Evolutionary conservation across 169 alveolate genomes (phyloP), one percentile per base, ranked within the genome.

Genomic region (Eimeria necatrix): DNA sequence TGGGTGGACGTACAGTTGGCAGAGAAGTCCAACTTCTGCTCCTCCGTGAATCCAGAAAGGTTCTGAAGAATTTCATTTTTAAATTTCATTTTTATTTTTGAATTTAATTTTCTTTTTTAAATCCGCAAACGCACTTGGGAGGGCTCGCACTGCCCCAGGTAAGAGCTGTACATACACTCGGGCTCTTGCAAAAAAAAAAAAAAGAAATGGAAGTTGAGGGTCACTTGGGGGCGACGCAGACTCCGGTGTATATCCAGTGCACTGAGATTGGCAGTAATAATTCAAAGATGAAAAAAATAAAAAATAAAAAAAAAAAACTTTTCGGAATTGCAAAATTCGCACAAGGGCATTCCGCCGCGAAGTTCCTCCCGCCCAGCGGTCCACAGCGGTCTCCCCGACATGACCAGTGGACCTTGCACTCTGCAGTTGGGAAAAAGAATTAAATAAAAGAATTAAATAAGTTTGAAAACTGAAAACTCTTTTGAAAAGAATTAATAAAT

Each of bases 211-310:
- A 32, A 32, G 2, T 32, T 32, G 41, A 32, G 20, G 4, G 84
- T 86, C 22, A 86, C 93, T 41, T 26, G n/a, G 94, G 94, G 41
- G 94, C 94, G 18, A 88, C 85, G 74, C 94, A 88, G 46, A 60
- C 68, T n/a, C 87, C 94, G 4, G 73, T 70, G 59, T 26, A 88
- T 24, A 56, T 71, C 94, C 94, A 88, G 51, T 80, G 41, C 59
- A 64, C 94, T 88, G 86, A 14, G 5, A 68, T 7, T 7, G 12
- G 9, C 20, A 52, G 1, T 68, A 22, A 68, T 20, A 0, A 68
- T 12, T 3, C 0, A 16, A 68, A 8, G 14, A 22, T 68, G 48
- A 68, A 68, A 20, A 20, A 68, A 68, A 68, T 68, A n/a, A 68
- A 68, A 6, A 68, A 68, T 68, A 10, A 10, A 2, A 22, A 16